These are phyloP conservation scores for Dactylonectria macrodidyma DNA, from an alignment of 2,329 filamentous ascomycete species.

Conservation along the genomic window DNA sequence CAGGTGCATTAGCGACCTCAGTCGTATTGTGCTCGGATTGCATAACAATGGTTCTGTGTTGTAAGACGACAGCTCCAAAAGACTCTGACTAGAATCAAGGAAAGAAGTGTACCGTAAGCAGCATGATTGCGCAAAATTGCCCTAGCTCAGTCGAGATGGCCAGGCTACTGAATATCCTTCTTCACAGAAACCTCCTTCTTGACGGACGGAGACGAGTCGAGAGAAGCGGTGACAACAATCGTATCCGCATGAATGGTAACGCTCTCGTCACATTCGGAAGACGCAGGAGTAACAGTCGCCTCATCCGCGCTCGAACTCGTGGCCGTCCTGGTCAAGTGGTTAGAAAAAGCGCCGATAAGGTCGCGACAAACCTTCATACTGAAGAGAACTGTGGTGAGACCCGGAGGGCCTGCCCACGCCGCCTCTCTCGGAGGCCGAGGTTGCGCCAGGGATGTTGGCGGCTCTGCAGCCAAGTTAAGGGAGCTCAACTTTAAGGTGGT, in stretches of 20 bases:
- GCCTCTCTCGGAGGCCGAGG: constrained; percentile 46
- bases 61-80: constrained; percentile 42
- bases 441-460: constrained; percentile 7
- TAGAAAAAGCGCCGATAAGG: constrained; percentile 50
- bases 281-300: constrained; percentile 56
- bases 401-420: constrained; percentile 49
- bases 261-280: constrained; percentile 68
- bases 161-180: constrained; percentile 45
- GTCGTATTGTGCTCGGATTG: constrained; percentile 56
- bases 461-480: constrained; percentile 34
- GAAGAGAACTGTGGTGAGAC: constrained; percentile 52
- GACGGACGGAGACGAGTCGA: constrained; percentile 62
- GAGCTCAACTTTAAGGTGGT: neutral
- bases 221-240: constrained; percentile 60
- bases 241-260: constrained; percentile 69
- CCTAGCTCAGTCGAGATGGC: constrained; percentile 1
- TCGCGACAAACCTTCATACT: constrained; percentile 52
- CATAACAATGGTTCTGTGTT: constrained; percentile 46
- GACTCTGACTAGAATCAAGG: constrained; percentile 27
- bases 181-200: constrained; percentile 57
- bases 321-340: constrained; percentile 54
- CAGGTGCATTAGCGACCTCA: constrained; percentile 53
- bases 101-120: constrained; percentile 24
- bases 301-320: constrained; percentile 59
- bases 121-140: constrained; percentile 8